Conservation (phyloP, 2,329 filamentous ascomycete species). For the Lachnellula occidentalis region DNA sequence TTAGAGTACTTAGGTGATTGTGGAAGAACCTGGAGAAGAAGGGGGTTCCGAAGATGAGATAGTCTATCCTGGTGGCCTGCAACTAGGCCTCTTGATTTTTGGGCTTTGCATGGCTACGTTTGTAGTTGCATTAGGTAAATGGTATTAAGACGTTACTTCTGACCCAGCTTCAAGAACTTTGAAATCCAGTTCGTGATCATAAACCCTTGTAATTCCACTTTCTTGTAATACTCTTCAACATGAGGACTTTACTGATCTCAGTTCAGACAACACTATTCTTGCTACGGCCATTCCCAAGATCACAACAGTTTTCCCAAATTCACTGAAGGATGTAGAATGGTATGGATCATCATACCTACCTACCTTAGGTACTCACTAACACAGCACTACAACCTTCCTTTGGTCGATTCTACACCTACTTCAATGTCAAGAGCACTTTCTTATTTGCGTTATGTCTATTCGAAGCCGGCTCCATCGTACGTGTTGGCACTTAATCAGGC, state of each 20-base stretch:
- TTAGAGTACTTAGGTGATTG: slow-evolving; percentile 8
- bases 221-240: not conserved
- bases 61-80: slow-evolving; percentile 25
- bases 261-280: slow-evolving; percentile 34
- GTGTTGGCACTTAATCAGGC: slow-evolving; percentile 22
- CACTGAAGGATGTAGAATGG: slow-evolving; percentile 36
- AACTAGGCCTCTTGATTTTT: slow-evolving; percentile 38
- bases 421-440: slow-evolving; percentile 32
- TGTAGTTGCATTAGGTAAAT: slow-evolving; percentile 38
- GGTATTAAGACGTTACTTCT: not conserved
- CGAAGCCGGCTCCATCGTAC: slow-evolving; percentile 33
- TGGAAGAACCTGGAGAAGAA: slow-evolving; percentile 15
- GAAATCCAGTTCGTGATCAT: not conserved
- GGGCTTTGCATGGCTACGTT: slow-evolving; percentile 45
- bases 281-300: slow-evolving; percentile 40
- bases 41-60: not conserved
- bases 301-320: slow-evolving; percentile 35
- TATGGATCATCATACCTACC: slow-evolving; percentile 31
- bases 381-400: slow-evolving; percentile 32
- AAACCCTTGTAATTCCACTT: not conserved
- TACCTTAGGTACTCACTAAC: too few species aligned
- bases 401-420: slow-evolving; percentile 33
- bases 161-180: not conserved
- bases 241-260: too few species aligned
- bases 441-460: slow-evolving; percentile 30